Conservation (phyloP, 2,329 filamentous ascomycete genomes). For the Diaporthe eres region DNA sequence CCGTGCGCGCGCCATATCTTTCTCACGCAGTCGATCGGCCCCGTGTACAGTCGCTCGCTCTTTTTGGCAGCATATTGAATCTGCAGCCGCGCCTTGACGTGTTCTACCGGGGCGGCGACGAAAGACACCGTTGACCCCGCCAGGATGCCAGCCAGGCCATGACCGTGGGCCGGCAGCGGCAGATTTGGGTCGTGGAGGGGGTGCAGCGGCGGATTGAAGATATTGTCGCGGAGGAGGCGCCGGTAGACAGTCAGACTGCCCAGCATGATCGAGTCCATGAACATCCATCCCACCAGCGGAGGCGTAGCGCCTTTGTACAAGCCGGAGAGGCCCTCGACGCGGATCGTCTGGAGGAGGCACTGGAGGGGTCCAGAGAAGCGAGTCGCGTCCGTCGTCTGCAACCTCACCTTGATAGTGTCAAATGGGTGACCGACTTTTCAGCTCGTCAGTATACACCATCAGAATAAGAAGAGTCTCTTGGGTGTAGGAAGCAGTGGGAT, state of each 20-base stretch:
- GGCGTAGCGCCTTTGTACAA: conserved; percentile 96
- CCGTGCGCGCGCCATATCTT: conserved; percentile 83
- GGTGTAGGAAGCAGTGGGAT: neutral
- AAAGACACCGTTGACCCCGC: conserved; percentile 93
- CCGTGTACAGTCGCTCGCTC: conserved; percentile 82
- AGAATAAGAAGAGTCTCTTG: neutral
- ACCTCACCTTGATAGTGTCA: conserved; percentile 95
- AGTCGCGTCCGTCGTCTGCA: conserved; percentile 84
- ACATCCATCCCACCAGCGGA: conserved; percentile 96
- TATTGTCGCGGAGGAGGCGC: conserved; percentile 82
- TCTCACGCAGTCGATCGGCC: conserved; percentile 85
- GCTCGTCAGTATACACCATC: neutral
- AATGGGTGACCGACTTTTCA: conserved; percentile 78
- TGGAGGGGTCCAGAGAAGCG: conserved; percentile 90
- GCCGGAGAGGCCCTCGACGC: conserved; percentile 86
- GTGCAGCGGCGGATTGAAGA: conserved; percentile 74
- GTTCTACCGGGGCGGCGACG: conserved; percentile 93
- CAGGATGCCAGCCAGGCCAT: conserved; percentile 88
- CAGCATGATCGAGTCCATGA: conserved; percentile 91
- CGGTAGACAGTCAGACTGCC: conserved; percentile 93
- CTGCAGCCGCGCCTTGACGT: conserved; percentile 90
- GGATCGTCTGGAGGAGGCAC: conserved; percentile 86
- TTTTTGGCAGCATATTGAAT: conserved; percentile 91
- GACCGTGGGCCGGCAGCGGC: conserved; percentile 80
- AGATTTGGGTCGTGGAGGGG: conserved; percentile 51